A percentile compares a stretch with the other conserved stretches of the same genome.
phyloP scores from a whole-genome alignment of 1,139 yeast genomes.

The Candida albicans region DNA sequence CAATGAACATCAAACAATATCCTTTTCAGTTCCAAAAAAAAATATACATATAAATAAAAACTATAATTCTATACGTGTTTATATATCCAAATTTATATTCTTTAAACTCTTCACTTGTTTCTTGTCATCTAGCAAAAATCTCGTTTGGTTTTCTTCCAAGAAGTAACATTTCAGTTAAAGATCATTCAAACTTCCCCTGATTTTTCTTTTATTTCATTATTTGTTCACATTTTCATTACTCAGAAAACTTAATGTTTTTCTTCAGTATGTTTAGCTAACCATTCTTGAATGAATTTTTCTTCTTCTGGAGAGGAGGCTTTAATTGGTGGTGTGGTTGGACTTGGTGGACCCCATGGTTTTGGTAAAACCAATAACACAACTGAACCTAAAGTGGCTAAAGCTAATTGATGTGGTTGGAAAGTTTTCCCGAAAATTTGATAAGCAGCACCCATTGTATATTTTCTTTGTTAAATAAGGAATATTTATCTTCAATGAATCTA shows the following conservation, averaged over 20 bases:
- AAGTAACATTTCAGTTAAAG: neutral
- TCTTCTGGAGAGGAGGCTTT: constrained; percentile 84
- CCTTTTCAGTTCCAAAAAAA: neutral
- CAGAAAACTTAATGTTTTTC: constrained; percentile 30
- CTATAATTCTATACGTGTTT: neutral
- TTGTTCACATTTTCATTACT: too few species aligned
- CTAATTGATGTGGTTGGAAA: constrained; percentile 71
- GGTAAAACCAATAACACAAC: constrained; percentile 60
- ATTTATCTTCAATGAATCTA: neutral
- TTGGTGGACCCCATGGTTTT: constrained; percentile 68
- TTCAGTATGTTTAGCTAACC: constrained; percentile 38
- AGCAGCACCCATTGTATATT: constrained; percentile 67
- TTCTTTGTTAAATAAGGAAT: neutral
- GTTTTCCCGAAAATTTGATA: constrained; percentile 76
- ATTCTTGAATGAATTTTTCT: constrained; percentile 65
- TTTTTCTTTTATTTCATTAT: too few species aligned
- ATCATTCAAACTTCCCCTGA: neutral
- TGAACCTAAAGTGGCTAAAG: constrained; percentile 66
- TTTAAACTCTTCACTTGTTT: neutral
- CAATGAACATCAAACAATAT: too few species aligned
- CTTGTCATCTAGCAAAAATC: neutral
- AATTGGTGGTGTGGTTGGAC: constrained; percentile 64
- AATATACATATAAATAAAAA: neutral
- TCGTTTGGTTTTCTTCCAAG: neutral
- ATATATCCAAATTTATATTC: neutral